A percentile compares a stretch with the other conserved stretches of the same genome.
These are phyloP conservation scores for Serendipita vermifera DNA, from an alignment of 768 basidiomycete species.

Conservation along the genomic window DNA sequence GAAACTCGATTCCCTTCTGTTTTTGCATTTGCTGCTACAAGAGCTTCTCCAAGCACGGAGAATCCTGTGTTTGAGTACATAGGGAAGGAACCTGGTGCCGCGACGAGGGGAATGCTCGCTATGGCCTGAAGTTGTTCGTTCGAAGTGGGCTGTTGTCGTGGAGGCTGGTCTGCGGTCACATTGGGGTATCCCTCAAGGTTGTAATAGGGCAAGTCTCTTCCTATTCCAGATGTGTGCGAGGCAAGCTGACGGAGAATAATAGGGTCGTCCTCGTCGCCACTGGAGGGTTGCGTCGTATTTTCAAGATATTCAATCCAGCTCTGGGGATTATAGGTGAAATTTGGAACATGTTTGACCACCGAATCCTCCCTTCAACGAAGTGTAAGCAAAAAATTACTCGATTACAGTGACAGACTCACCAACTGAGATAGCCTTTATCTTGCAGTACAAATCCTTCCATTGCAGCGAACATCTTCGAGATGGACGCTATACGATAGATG, in stretches of 20 bases:
- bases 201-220: constrained; percentile 27
- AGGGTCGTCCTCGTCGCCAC: constrained; percentile 8
- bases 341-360: constrained; percentile 32
- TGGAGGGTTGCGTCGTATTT: background rate
- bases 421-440: constrained; percentile 29
- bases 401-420: constrained; percentile 16
- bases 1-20: constrained; percentile 17
- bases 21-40: constrained; percentile 25
- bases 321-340: constrained; percentile 23
- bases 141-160: constrained; percentile 23
- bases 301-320: constrained; percentile 14
- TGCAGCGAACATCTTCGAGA: constrained; percentile 39
- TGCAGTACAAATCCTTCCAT: constrained; percentile 37
- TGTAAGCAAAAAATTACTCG: background rate
- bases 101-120: constrained; percentile 28
- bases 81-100: constrained; percentile 33
- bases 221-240: constrained; percentile 25
- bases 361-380: constrained; percentile 34
- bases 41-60: constrained; percentile 25
- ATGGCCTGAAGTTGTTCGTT: constrained; percentile 27
- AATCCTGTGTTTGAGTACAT: constrained; percentile 31
- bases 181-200: constrained; percentile 31
- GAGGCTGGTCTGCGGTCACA: constrained; percentile 10
- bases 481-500: constrained; percentile 39
- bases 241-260: constrained; percentile 24